These are phyloP conservation scores for Termitomyces sp. DNA, from an alignment of 768 basidiomycete species.

Conservation along the genomic window DNA sequence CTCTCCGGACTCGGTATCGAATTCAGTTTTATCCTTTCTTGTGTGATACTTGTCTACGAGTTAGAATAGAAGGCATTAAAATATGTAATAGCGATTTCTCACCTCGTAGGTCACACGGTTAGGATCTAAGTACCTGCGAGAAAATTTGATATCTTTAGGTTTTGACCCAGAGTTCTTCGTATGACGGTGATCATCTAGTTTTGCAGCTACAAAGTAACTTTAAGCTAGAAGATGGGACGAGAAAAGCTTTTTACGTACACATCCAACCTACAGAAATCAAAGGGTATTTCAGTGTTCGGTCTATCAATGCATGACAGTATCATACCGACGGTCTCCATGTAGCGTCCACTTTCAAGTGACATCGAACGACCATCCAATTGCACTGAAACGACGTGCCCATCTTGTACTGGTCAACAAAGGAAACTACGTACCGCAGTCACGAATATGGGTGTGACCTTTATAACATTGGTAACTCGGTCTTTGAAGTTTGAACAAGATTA, in stretches of 20 bases:
- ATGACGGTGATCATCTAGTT: slow-evolving; percentile 23
- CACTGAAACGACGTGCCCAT: slow-evolving; percentile 25
- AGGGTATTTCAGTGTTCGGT: background rate
- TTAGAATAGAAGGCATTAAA: background rate
- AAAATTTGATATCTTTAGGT: slow-evolving; percentile 55
- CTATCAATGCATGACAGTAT: too few relatives aligned
- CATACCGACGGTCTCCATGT: slow-evolving; percentile 89
- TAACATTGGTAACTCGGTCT: background rate
- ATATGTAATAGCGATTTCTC: background rate
- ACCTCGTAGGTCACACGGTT: slow-evolving; percentile 76
- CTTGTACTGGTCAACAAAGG: background rate
- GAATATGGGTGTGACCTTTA: slow-evolving; percentile 67
- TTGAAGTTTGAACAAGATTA: background rate
- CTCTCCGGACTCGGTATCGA: slow-evolving; percentile 55
- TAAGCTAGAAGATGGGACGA: background rate
- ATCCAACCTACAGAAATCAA: slow-evolving; percentile 44
- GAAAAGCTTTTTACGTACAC: slow-evolving; percentile 33
- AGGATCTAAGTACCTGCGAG: slow-evolving; percentile 71
- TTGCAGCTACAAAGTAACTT: slow-evolving; percentile 29
- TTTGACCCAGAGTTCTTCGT: background rate
- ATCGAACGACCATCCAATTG: slow-evolving; percentile 71
- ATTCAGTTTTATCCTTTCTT: slow-evolving; percentile 35
- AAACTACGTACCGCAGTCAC: slow-evolving; percentile 59
- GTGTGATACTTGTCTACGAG: slow-evolving; percentile 49
- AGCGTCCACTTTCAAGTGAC: slow-evolving; percentile 77